Evolutionary conservation across 768 basidiomycete species (phyloP).

Genomic region (Mycena haematopus): DNA sequence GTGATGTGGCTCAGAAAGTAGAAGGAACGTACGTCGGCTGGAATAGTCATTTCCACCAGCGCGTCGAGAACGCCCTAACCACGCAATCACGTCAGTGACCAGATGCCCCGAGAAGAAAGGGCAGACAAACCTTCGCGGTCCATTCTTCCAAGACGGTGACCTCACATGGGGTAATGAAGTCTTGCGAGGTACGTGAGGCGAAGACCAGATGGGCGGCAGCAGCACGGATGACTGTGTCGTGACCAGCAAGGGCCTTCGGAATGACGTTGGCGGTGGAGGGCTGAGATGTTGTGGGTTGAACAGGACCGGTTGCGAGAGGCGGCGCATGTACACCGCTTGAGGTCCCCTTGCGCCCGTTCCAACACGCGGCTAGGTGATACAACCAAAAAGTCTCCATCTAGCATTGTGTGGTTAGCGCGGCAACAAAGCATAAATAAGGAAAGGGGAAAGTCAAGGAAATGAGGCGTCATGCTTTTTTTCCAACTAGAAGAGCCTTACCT

Average conservation of each 20-base stretch:
- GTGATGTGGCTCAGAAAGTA: constrained; percentile 1
- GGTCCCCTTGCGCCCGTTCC: constrained; percentile 48
- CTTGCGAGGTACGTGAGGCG: constrained; percentile 73
- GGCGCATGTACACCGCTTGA: constrained; percentile 34
- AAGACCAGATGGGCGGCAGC: constrained; percentile 85
- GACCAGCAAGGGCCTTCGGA: constrained; percentile 30
- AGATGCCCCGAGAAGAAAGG: constrained; percentile 19
- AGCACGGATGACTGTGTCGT: constrained; percentile 62
- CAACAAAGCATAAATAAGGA: constrained; percentile 3
- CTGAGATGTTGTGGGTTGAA: constrained; percentile 44
- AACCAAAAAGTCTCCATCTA: constrained; percentile 91
- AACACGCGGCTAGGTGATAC: constrained; percentile 78
- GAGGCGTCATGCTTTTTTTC: constrained; percentile 14
- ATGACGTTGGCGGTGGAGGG: constrained; percentile 31
- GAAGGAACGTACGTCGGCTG: constrained; percentile 52
- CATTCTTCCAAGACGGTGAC: constrained; percentile 67
- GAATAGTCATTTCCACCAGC: constrained; percentile 53
- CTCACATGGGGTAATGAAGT: constrained; percentile 75
- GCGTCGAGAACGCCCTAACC: constrained; percentile 58
- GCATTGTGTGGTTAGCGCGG: neutral
- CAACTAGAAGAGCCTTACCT: constrained; percentile 50
- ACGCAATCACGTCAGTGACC: neutral
- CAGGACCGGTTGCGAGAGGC: constrained; percentile 54
- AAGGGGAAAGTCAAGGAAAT: constrained; percentile 10
- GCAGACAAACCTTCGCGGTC: constrained; percentile 53